These are phyloP conservation scores for Debaryomyces sp. DNA, from an alignment of 1,139 yeast genomes.

Conservation along the genomic window DNA sequence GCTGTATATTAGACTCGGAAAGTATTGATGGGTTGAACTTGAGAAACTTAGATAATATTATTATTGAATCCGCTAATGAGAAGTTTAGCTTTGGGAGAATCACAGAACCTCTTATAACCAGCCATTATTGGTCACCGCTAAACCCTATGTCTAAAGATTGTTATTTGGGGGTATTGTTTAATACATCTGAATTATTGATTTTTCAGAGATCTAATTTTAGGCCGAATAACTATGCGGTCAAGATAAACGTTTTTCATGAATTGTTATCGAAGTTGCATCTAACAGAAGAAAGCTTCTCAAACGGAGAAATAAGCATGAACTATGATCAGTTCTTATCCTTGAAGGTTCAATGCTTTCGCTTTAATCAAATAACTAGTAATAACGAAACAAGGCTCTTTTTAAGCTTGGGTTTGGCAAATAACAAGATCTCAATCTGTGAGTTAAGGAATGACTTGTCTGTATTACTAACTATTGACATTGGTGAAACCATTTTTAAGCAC, in stretches of 20 bases:
- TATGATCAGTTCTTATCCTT: conserved; percentile 24
- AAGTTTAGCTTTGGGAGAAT: conserved; percentile 33
- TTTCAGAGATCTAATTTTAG: conserved; percentile 29
- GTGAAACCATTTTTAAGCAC: conserved; percentile 20
- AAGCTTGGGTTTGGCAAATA: conserved; percentile 18
- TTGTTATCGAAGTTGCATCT: conserved; percentile 25
- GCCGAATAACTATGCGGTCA: conserved; percentile 27
- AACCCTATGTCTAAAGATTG: conserved; percentile 29
- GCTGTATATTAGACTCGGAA: conserved; percentile 32
- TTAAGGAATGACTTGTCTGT: conserved; percentile 17
- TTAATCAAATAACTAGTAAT: conserved; percentile 19
- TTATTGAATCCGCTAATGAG: conserved; percentile 31
- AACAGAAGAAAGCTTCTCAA: conserved; percentile 6
- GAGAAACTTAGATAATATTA: conserved; percentile 30
- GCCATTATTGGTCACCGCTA: conserved; percentile 40
- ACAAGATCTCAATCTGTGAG: conserved; percentile 23
- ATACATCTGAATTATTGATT: conserved; percentile 42
- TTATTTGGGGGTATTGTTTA: conserved; percentile 37
- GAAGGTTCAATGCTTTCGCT: conserved; percentile 32
- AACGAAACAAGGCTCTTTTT: conserved; percentile 16
- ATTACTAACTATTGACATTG: conserved; percentile 9
- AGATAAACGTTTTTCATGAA: conserved; percentile 30
- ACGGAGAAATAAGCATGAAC: conserved; percentile 21
- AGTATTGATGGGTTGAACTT: conserved; percentile 31
- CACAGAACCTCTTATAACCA: conserved; percentile 36